Evolutionary conservation across 352 stramenopile genomes (phyloP), one percentile per base, ranked within the genome.

Genomic region (Pythium grandisporangium): DNA sequence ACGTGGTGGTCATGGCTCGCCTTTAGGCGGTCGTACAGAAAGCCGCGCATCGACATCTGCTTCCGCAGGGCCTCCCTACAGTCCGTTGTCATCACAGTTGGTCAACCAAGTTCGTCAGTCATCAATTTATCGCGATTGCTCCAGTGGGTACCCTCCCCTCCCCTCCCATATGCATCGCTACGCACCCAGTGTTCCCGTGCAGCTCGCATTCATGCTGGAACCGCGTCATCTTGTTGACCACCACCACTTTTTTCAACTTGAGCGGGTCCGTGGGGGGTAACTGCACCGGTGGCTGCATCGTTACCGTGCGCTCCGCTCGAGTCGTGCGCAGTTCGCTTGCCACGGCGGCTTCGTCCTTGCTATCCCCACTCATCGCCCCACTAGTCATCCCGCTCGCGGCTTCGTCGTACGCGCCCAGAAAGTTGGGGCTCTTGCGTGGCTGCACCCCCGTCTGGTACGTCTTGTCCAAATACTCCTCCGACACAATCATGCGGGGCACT

Each of bases 1-100:
- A 91, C 61, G 45, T 93, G 80, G 55, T 93, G 80, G 36, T 93
- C 80, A 46, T 93, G 80, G 32, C 77, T 93, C 2, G 77, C 75
- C 37, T 89, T 88, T 24, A 93, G 58, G 3, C 80, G 75, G 32
- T 93, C 80, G 56, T 91, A 86, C 23, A 93, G 63, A 45, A 93
- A 93, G 24, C 80, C 80, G 43, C 80, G 75, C 80, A 93, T 90
- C 2, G 80, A 93, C 80, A 93, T 91, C 63, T 93, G 77, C 66
- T 93, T 93, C 20, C 79, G 72, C 34, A 93, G 50, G 17, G 75
- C 78, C 55, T 93, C 80, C n/a, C 76, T 91, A 33, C 14, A 35
- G 12, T 38, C 19, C 26, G 13, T 59, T 14, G 22, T 56, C 34
- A 20, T 37, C 35, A 48, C 3, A 50, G 30, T 41, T 38, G 5